A percentile compares a stretch with the other conserved stretches of the same genome.
phyloP scores from a whole-genome alignment of 2,329 filamentous ascomycete species.

The Gliomastix tumulicola region DNA sequence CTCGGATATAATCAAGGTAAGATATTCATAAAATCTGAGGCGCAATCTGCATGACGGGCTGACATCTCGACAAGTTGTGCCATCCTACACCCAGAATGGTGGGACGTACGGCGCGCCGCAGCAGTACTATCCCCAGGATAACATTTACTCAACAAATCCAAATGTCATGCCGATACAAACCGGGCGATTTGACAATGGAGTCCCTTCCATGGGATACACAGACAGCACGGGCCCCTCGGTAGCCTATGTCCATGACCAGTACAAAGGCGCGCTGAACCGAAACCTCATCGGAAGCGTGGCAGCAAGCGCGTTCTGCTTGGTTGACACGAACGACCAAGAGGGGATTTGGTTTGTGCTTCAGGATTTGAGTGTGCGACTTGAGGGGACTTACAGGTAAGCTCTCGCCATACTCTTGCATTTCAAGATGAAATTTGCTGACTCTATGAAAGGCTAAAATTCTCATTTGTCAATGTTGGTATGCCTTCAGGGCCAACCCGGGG shows the following conservation, averaged over 20 bases:
- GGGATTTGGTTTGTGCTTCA: conserved; percentile 97
- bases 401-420: not conserved
- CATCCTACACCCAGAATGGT: conserved; percentile 20
- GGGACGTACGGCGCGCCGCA: conserved; percentile 27
- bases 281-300: conserved; percentile 91
- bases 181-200: no score
- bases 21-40: no score
- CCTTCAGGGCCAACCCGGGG: conserved; percentile 24
- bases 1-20: no score
- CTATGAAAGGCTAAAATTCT: conserved; percentile 45
- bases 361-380: conserved; percentile 88
- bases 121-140: conserved; percentile 28
- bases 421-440: not conserved
- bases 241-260: conserved; percentile 14
- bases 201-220: not conserved
- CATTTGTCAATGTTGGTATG: conserved; percentile 78
- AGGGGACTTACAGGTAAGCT: conserved; percentile 77
- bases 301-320: conserved; percentile 79
- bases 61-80: no score
- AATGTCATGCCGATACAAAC: no score
- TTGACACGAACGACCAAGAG: conserved; percentile 70
- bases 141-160: no score
- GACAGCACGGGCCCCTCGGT: conserved; percentile 1
- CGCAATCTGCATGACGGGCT: no score
- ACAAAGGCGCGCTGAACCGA: conserved; percentile 49